Base-by-base conservation (phyloP, 176 grass and related monocot genomes). In the Secale cereale region DNA sequence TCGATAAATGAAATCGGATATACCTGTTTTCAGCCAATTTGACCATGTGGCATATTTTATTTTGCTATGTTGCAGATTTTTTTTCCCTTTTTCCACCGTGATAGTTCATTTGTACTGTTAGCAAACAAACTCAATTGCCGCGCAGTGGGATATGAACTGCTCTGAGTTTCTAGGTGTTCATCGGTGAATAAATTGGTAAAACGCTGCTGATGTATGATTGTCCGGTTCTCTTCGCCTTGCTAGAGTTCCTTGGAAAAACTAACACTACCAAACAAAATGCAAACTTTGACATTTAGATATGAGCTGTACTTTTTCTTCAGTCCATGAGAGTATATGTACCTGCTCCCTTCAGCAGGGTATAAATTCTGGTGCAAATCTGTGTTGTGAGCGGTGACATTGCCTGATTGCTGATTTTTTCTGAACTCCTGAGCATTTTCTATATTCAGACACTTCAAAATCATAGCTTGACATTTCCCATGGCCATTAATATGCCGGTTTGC, bases 51-150 rank as follows among this genome's bases (percentile, higher is more conserved):
- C 70, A 8, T 73, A 13, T 46, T 72, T 17, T 14, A 1, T 74
- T 74, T 30, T 52, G 14, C 26, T 52, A 31, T 75, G 27, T 54
- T 26, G 28, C 86, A 97, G 92, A 80, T 91, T 97, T 70, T 69
- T 25, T 94, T 63, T 75, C n/a, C n/a, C 78, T 27, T 68, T 97
- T 75, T 92, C 94, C 48, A 86, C 92, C 66, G 79, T 90, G 20
- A 63, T 89, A 63, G 72, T 97, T 60, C 92, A 97, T 83, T 84
- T 88, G 66, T 92, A 92, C 36, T 92, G 85, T 27, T 7, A 48
- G 13, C 40, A 46, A 29, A 74, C 40, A 8, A 74, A 48, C 41
- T 50, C 25, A 50, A 29, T 19, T 29, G 3, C 7, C 25, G 1
- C 3, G 10, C 45, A 46, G 3, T 9, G 0, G 6, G 25, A 2